A percentile compares a stretch with the other conserved stretches of the same genome.
These are phyloP conservation scores for Ustilago crameri DNA, from an alignment of 1,284 basidiomycete species.

Conservation along the genomic window DNA sequence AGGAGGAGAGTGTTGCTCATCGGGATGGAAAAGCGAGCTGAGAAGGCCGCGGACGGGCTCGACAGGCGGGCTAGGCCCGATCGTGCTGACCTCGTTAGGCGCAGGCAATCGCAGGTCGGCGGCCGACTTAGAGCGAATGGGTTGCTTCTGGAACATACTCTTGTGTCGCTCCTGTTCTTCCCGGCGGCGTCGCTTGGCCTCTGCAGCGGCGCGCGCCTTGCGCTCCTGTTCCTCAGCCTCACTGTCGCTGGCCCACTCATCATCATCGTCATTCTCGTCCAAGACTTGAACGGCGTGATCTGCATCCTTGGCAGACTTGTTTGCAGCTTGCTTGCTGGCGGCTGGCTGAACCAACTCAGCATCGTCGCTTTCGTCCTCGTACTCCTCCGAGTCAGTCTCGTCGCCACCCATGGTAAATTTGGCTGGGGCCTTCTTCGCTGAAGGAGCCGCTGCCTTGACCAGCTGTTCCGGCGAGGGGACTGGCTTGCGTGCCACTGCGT, in stretches of 20 bases:
- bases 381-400: slow-evolving; percentile 57
- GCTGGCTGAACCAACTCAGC: slow-evolving; percentile 5
- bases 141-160: slow-evolving; percentile 81
- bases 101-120: slow-evolving; percentile 55
- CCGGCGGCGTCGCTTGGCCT: slow-evolving; percentile 69
- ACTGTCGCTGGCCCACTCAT: slow-evolving; percentile 65
- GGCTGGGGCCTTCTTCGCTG: slow-evolving; percentile 44
- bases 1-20: slow-evolving; percentile 59
- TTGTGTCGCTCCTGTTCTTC: slow-evolving; percentile 77
- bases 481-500: slow-evolving; percentile 41
- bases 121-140: slow-evolving; percentile 70
- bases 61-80: slow-evolving; percentile 26
- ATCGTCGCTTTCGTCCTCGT: slow-evolving; percentile 52
- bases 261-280: slow-evolving; percentile 27
- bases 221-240: slow-evolving; percentile 66
- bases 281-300: slow-evolving; percentile 29
- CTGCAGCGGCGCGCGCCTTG: slow-evolving; percentile 57
- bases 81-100: slow-evolving; percentile 14
- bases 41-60: slow-evolving; percentile 61
- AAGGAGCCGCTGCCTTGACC: slow-evolving; percentile 14
- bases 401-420: slow-evolving; percentile 64
- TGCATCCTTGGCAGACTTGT: slow-evolving; percentile 17
- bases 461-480: slow-evolving; percentile 17
- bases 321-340: not conserved
- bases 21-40: slow-evolving; percentile 64